Evolutionary conservation across 2,329 filamentous ascomycete species (phyloP).

Genomic region (Xylaria sp.): DNA sequence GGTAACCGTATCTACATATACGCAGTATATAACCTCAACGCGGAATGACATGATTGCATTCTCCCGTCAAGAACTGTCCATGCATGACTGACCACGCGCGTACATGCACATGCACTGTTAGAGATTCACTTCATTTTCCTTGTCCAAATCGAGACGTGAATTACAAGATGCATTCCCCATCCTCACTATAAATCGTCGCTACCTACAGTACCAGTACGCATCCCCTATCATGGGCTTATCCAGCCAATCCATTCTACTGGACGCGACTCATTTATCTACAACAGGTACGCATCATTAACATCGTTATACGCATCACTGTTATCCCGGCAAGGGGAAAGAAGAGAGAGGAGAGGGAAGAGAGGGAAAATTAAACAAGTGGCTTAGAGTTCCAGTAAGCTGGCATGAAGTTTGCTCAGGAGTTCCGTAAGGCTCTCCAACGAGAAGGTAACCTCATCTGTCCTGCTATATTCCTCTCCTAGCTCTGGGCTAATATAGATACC

Average conservation of each 20-base stretch:
- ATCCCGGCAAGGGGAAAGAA: neutral
- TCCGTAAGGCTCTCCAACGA: conserved; percentile 73
- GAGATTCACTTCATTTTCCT: neutral
- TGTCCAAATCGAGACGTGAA: conserved; percentile 20
- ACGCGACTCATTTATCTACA: neutral
- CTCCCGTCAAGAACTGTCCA: neutral
- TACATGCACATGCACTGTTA: neutral
- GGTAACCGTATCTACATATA: no score
- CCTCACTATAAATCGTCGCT: neutral
- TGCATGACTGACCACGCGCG: neutral
- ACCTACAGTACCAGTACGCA: no score
- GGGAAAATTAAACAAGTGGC: neutral
- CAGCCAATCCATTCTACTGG: neutral
- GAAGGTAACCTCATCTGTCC: conserved; percentile 58
- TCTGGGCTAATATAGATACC: conserved; percentile 17
- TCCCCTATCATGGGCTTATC: conserved; percentile 17
- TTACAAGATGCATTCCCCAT: conserved; percentile 26
- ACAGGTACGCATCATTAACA: neutral
- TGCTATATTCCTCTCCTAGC: neutral
- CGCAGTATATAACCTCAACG: neutral
- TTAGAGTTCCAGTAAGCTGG: conserved; percentile 1
- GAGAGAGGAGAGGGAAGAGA: neutral
- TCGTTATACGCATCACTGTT: neutral
- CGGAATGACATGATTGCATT: conserved; percentile 11
- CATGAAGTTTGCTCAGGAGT: conserved; percentile 91